Base-by-base conservation (phyloP, 2,329 filamentous ascomycete species). In the Cercospora sp. region DNA sequence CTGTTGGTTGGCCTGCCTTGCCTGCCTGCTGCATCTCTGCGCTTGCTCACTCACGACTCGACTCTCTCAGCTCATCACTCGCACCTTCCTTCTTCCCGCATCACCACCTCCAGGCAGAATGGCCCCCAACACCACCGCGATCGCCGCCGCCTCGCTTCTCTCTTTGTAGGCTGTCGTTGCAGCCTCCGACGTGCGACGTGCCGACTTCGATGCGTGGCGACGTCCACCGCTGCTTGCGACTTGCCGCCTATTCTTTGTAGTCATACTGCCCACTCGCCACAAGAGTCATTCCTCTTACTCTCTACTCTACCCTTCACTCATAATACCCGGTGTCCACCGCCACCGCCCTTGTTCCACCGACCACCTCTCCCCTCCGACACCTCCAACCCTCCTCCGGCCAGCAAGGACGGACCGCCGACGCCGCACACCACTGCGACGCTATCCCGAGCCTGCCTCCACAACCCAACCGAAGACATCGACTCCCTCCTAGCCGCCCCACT, bases 31-130 rank as follows among this genome's bases (percentile, higher is more conserved):
- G 37, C 16, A 6, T 49, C 43, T 49, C 24, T 28, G 24, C 28
- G 10, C 13, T 21, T 55, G 51, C 28, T 24, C 60, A 28, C 32
- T 60, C 24, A 24, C 21, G 26, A 10, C 21, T 51, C 30, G 58
- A 18, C 53, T 61, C 53, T 58, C 53, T 30, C 55, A 30, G 26
- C 79, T 68, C 78, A 78, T 68, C 78, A 78, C 77, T 78, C 77
- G 18, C 76, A 76, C 16, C 79, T 77, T 4, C 77, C 77, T 80
- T 91, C 92, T 5, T 91, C 63, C 34, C 49, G 18, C 58, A 37
- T 18, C 28, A 37, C 16, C 26, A 49, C 55, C 24, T 58, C 64
- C 67, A 53, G 34, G 40, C 51, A 59, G 53, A 32, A 58, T 58
- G 53, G 26, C 53, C 53, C 34, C 59, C 34, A n/a, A 32, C 37